Evolutionary conservation across 164 flowering plant species (phyloP).

Genomic region (Macadamia tetraphylla): DNA sequence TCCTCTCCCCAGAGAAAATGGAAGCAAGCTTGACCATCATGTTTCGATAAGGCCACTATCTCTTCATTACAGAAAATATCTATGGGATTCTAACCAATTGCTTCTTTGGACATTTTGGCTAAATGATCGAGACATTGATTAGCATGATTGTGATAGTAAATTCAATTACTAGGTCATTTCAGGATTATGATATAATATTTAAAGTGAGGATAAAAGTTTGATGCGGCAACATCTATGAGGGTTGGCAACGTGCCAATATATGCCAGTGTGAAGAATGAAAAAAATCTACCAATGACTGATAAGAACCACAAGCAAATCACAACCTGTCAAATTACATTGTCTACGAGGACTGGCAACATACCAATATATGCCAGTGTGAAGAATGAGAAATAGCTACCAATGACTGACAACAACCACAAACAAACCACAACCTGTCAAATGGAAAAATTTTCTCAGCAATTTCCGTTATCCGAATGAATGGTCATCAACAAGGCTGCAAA

Average conservation of each 20-base stretch:
- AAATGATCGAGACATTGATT: no score
- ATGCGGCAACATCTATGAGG: no score
- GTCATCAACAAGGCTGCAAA: not conserved
- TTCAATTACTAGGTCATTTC: no score
- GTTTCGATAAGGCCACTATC: no score
- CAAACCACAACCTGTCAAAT: conserved; percentile 67
- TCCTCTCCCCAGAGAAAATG: no score
- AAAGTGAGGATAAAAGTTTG: no score
- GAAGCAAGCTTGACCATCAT: no score
- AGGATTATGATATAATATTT: no score
- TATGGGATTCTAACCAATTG: no score
- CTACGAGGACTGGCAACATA: conserved; percentile 17
- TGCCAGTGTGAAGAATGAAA: conserved; percentile 81
- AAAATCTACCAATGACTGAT: conserved; percentile 74
- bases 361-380: conserved; percentile 87
- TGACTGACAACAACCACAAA: conserved; percentile 80
- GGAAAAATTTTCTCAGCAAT: not conserved
- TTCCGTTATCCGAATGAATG: not conserved
- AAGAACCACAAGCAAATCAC: conserved; percentile 81
- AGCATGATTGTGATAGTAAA: no score
- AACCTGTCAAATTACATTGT: conserved; percentile 61
- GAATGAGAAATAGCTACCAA: conserved; percentile 81
- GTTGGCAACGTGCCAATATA: conserved; percentile 56
- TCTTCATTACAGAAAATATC: no score
- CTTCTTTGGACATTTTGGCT: no score